A percentile compares a stretch with the other conserved stretches of the same genome.
These are phyloP conservation scores for Pythium insidiosum DNA, from an alignment of 352 stramenopile species.

Conservation along the genomic window DNA sequence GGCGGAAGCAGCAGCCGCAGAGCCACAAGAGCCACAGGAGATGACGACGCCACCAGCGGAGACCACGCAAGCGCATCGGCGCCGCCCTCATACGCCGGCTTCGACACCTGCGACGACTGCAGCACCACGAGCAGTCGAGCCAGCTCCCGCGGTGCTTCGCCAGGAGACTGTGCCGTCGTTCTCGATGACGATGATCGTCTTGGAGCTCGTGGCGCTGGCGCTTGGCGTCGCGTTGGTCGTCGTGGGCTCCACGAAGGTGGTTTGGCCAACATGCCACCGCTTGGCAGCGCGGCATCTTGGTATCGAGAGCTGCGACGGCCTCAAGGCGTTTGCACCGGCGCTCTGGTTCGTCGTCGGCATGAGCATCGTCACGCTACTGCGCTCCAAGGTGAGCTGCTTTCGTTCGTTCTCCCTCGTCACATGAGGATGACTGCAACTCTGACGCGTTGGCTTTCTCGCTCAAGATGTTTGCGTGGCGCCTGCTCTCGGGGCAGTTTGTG, in stretches of 20 bases:
- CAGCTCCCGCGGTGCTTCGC: background rate
- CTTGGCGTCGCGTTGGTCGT: constrained; percentile 9
- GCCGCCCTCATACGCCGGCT: too few relatives aligned
- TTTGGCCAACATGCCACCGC: constrained; percentile 16
- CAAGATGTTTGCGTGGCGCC: constrained; percentile 44
- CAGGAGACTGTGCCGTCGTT: constrained; percentile 9
- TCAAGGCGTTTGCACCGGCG: constrained; percentile 29
- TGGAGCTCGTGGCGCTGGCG: constrained; percentile 13
- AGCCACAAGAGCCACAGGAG: background rate
- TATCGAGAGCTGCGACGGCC: constrained; percentile 14
- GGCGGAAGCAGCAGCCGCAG: background rate
- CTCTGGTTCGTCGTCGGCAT: constrained; percentile 57
- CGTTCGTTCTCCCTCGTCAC: background rate
- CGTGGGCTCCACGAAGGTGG: constrained; percentile 5
- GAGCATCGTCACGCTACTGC: constrained; percentile 29
- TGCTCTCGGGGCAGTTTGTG: constrained; percentile 34
- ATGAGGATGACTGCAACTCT: background rate
- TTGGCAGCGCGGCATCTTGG: constrained; percentile 20
- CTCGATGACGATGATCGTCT: constrained; percentile 10
- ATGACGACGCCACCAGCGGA: background rate
- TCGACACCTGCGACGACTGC: too few relatives aligned
- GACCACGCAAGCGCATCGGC: background rate
- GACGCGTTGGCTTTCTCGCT: too few relatives aligned
- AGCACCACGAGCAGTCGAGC: background rate
- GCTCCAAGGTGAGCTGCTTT: constrained; percentile 21